Conservation (phyloP, 495 filamentous ascomycete genomes). For the Paragyromitra xinjiangensis region DNA sequence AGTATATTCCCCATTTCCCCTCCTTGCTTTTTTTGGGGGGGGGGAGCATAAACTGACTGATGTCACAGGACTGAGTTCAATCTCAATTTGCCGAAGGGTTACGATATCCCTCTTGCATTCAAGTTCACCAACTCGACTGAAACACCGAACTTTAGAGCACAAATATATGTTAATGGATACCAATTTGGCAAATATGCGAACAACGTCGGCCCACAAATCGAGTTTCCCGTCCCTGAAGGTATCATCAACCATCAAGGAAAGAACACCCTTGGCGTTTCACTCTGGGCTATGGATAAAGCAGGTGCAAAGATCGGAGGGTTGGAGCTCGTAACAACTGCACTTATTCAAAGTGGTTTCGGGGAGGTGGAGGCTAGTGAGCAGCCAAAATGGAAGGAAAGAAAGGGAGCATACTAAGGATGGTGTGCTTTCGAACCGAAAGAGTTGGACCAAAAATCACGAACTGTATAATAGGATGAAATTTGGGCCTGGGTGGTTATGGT, state of each 20-base stretch:
- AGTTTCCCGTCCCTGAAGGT: slow-evolving; percentile 73
- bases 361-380: slow-evolving; percentile 64
- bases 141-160: slow-evolving; percentile 63
- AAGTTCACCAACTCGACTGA: slow-evolving; percentile 60
- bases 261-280: slow-evolving; percentile 68
- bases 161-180: slow-evolving; percentile 77
- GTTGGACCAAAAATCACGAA: not conserved
- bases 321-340: slow-evolving; percentile 64
- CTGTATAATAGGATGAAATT: not conserved
- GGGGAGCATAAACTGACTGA: not conserved
- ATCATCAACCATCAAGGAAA: slow-evolving; percentile 72
- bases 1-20: slow-evolving; percentile 66
- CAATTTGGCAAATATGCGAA: slow-evolving; percentile 64
- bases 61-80: slow-evolving; percentile 60
- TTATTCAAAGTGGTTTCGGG: slow-evolving; percentile 65
- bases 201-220: slow-evolving; percentile 76
- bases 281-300: slow-evolving; percentile 71
- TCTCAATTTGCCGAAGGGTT: slow-evolving; percentile 64
- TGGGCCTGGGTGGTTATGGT: not conserved
- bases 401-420: slow-evolving; percentile 63
- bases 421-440: not conserved
- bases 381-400: slow-evolving; percentile 63
- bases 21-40: not conserved
- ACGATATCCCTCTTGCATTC: slow-evolving; percentile 70
- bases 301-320: slow-evolving; percentile 69